Evolutionary conservation across 805 yeast genomes (phyloP).

Genomic region (Zygosaccharomyces bisporus): DNA sequence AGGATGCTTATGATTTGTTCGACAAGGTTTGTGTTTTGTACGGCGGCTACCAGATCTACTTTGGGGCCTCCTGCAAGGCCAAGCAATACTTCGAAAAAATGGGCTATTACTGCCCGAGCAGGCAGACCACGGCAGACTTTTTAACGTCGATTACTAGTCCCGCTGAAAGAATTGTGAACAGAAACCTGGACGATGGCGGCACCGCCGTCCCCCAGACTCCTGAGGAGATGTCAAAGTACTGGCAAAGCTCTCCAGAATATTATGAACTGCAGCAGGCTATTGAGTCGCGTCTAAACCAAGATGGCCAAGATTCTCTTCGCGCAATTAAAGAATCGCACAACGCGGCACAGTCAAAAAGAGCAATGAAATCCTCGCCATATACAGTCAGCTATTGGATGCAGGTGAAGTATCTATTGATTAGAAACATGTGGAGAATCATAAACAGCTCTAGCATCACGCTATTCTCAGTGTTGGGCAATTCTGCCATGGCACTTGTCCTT

Average conservation of each 20-base stretch:
- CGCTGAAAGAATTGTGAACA: conserved; percentile 44
- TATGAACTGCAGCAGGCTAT: conserved; percentile 42
- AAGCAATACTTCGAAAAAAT: conserved; percentile 55
- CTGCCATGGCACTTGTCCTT: conserved; percentile 51
- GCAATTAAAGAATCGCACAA: conserved; percentile 41
- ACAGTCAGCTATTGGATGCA: conserved; percentile 52
- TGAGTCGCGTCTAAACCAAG: conserved; percentile 37
- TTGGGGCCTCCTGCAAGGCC: conserved; percentile 54
- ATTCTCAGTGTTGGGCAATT: conserved; percentile 43
- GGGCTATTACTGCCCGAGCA: conserved; percentile 61
- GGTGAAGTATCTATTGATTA: conserved; percentile 43
- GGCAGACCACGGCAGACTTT: conserved; percentile 71
- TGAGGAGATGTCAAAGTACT: conserved; percentile 54
- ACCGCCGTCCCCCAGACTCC: conserved; percentile 56
- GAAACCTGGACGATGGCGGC: conserved; percentile 41
- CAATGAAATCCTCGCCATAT: conserved; percentile 49
- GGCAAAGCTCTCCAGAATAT: conserved; percentile 51
- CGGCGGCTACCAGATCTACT: conserved; percentile 59
- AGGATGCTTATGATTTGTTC: conserved; percentile 59
- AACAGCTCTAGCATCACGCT: conserved; percentile 49
- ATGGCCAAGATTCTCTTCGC: conserved; percentile 21
- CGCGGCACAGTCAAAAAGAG: conserved; percentile 49
- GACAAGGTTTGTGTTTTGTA: conserved; percentile 60
- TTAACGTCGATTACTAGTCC: conserved; percentile 69
- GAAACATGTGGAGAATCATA: conserved; percentile 48